A percentile compares a stretch with the other conserved stretches of the same genome.
These are phyloP conservation scores for Aristolochia californica DNA, from an alignment of 164 flowering plant genomes.

Conservation along the genomic window DNA sequence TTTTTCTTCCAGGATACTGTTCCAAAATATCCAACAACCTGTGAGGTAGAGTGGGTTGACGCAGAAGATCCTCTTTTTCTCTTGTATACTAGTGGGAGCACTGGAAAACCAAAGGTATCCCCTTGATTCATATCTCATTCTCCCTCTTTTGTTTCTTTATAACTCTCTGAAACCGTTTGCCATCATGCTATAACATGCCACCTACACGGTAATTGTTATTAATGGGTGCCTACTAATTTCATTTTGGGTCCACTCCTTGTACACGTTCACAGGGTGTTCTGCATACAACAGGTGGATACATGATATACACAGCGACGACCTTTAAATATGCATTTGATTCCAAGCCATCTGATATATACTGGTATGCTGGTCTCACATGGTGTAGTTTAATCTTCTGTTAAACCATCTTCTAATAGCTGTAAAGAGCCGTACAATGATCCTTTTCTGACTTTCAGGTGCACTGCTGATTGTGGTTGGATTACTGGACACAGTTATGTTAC, in stretches of 20 bases:
- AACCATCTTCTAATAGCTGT: slow-evolving; percentile 56
- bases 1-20: slow-evolving; percentile 59
- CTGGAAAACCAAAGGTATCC: slow-evolving; percentile 96
- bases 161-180: no score
- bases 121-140: not conserved
- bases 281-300: slow-evolving; percentile 97
- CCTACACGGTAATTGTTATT: no score
- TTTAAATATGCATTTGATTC: slow-evolving; percentile 97
- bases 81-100: slow-evolving; percentile 97
- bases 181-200: no score
- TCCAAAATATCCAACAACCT: slow-evolving; percentile 54
- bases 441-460: slow-evolving; percentile 48
- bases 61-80: slow-evolving; percentile 96
- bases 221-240: no score
- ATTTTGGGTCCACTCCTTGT: no score
- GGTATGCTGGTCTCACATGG: slow-evolving; percentile 33
- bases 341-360: slow-evolving; percentile 83
- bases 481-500: slow-evolving; percentile 98
- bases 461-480: slow-evolving; percentile 99
- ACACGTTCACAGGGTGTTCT: slow-evolving; percentile 66
- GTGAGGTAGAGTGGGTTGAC: slow-evolving; percentile 91
- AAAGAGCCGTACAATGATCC: slow-evolving; percentile 36
- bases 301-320: slow-evolving; percentile 93
- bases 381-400: no score
- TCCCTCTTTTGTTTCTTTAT: not conserved